phyloP scores from a whole-genome alignment of 2,329 filamentous ascomycete genomes.

The Cordyceps farinosa region DNA sequence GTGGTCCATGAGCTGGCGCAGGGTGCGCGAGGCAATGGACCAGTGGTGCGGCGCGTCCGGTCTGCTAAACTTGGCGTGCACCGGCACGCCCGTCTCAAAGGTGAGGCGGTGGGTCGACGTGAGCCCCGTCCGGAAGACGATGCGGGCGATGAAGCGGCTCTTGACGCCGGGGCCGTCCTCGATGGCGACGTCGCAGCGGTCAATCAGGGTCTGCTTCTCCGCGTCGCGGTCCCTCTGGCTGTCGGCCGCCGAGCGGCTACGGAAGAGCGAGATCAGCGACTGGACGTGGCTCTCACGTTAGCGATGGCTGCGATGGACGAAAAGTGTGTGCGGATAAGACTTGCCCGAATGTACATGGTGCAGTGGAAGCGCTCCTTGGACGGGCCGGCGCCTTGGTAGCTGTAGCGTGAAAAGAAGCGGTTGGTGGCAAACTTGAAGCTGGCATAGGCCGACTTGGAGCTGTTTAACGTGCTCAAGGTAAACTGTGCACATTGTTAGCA shows the following conservation, averaged over 20 bases:
- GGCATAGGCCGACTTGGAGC: conserved; percentile 76
- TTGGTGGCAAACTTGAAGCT: conserved; percentile 64
- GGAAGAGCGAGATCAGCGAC: conserved; percentile 71
- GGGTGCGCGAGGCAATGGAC: conserved; percentile 66
- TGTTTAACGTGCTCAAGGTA: conserved; percentile 70
- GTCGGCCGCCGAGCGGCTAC: conserved; percentile 59
- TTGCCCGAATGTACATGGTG: conserved; percentile 67
- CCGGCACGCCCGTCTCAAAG: conserved; percentile 69
- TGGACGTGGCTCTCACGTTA: conserved; percentile 27
- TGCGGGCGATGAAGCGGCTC: conserved; percentile 70
- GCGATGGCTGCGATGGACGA: not conserved
- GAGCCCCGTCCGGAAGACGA: conserved; percentile 71
- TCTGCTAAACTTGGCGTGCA: conserved; percentile 71
- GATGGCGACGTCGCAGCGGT: conserved; percentile 69
- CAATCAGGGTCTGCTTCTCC: conserved; percentile 67
- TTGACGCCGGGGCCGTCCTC: conserved; percentile 68
- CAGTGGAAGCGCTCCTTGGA: conserved; percentile 65
- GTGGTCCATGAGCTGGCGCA: conserved; percentile 75
- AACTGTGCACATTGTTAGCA: conserved; percentile 45
- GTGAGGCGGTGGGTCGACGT: conserved; percentile 74
- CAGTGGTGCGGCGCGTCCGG: conserved; percentile 65
- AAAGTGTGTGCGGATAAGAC: conserved; percentile 18
- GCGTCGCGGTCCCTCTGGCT: conserved; percentile 42
- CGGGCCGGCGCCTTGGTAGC: conserved; percentile 54
- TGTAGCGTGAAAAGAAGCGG: conserved; percentile 71